Percentiles rank a stretch among this genome's conserved stretches.
These are phyloP conservation scores for Cystobasidium ongulense DNA, from an alignment of 768 basidiomycete genomes.

Conservation along the genomic window DNA sequence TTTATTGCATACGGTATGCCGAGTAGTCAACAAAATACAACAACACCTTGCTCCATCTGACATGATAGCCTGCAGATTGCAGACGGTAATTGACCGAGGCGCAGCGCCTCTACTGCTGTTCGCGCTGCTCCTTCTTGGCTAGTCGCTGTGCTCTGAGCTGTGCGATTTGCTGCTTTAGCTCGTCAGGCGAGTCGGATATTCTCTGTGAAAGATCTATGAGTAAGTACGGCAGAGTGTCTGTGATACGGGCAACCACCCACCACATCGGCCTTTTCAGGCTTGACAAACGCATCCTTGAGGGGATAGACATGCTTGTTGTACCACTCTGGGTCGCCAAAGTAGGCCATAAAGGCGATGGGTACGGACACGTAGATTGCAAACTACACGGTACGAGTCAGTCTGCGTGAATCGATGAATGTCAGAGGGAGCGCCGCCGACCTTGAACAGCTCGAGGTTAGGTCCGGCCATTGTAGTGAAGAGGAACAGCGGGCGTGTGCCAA, in stretches of 20 bases:
- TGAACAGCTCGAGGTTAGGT: neutral
- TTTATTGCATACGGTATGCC: neutral
- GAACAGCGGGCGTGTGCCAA: neutral
- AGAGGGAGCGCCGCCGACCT: neutral
- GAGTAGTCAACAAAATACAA: no score
- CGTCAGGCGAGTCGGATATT: neutral
- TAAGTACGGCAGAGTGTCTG: neutral
- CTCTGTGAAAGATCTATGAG: neutral
- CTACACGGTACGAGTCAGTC: neutral
- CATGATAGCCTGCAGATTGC: no score
- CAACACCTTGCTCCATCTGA: neutral
- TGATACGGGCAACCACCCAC: neutral
- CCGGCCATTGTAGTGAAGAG: neutral
- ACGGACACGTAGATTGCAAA: slow-evolving; percentile 4
- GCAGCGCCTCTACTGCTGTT: neutral
- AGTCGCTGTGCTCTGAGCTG: neutral
- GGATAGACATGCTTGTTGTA: slow-evolving; percentile 17
- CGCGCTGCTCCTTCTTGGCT: neutral
- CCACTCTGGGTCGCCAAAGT: slow-evolving; percentile 15
- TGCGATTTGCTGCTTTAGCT: neutral
- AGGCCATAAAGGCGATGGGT: slow-evolving; percentile 22
- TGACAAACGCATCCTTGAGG: slow-evolving; percentile 14
- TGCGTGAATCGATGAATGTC: neutral
- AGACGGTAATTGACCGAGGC: no score
- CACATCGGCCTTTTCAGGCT: slow-evolving; percentile 7